A percentile compares a stretch with the other conserved stretches of the same genome.
phyloP scores from a whole-genome alignment of 2,329 filamentous ascomycete genomes.

The Ophiostoma ips region DNA sequence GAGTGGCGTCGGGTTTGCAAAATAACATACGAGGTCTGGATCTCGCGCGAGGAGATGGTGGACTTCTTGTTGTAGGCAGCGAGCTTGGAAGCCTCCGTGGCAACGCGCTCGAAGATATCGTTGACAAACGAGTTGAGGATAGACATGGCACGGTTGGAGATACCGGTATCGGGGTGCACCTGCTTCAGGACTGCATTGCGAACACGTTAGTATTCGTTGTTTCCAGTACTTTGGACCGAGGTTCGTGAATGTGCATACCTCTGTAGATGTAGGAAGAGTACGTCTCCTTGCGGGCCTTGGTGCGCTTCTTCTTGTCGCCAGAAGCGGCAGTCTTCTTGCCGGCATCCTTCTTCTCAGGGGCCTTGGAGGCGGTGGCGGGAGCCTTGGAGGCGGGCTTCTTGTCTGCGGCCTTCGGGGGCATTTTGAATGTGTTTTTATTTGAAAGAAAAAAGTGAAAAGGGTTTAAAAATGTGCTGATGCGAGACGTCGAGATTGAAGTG shows the following conservation, averaged over 20 bases:
- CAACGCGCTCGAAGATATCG: constrained; percentile 98
- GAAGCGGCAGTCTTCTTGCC: constrained; percentile 98
- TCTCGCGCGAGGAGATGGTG: constrained; percentile 97
- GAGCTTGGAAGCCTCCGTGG: constrained; percentile 96
- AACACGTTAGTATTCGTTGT: background rate
- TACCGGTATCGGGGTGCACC: constrained; percentile 99
- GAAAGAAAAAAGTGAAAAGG: constrained; percentile 10
- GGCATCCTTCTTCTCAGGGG: constrained; percentile 94
- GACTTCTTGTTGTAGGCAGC: constrained; percentile 99
- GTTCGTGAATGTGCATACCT: constrained; percentile 54
- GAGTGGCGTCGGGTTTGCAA: too few relatives aligned
- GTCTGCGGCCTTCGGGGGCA: constrained; percentile 95
- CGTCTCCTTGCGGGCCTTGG: constrained; percentile 99
- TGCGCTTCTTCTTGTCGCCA: constrained; percentile 99
- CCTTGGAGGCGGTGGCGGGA: constrained; percentile 57
- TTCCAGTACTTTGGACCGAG: background rate
- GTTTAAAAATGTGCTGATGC: constrained; percentile 5
- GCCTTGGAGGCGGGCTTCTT: constrained; percentile 99
- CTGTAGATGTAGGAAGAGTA: constrained; percentile 99
- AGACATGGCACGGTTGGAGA: constrained; percentile 99
- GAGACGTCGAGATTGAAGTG: constrained; percentile 10
- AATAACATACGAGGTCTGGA: constrained; percentile 72
- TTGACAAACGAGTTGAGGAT: constrained; percentile 99
- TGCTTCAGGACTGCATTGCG: constrained; percentile 85
- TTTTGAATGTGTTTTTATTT: constrained; percentile 44